Evolutionary conservation across 78 protist genomes (phyloP).

Genomic region (Dictyostelium capitatum): DNA sequence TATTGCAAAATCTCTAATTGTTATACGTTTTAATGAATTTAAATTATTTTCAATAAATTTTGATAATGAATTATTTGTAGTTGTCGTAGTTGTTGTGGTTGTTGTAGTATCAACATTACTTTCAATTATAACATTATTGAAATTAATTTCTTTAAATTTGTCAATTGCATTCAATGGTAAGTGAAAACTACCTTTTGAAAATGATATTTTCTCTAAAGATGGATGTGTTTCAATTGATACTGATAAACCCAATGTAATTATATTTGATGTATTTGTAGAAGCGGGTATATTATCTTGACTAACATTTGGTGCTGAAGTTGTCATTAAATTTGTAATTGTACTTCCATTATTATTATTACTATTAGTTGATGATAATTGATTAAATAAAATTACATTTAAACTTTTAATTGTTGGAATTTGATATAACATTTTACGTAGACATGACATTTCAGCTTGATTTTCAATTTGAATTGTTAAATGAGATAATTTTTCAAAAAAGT

Average conservation of each 20-base stretch:
- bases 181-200: neutral
- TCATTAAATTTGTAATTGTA: neutral
- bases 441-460: neutral
- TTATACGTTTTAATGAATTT: neutral
- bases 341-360: too few relatives aligned
- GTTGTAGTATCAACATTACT: neutral
- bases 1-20: neutral
- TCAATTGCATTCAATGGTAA: neutral
- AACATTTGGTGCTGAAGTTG: too few relatives aligned
- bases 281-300: neutral
- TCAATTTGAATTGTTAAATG: neutral
- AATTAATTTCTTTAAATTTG: neutral
- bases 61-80: neutral
- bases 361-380: too few relatives aligned
- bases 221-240: slow-evolving; percentile 8
- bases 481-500: neutral
- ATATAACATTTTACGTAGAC: neutral
- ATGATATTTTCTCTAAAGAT: neutral
- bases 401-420: neutral
- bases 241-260: neutral
- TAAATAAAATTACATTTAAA: neutral
- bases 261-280: neutral
- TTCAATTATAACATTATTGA: neutral
- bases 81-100: neutral
- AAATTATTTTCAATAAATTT: slow-evolving; percentile 11